Conservation (phyloP, 495 filamentous ascomycete genomes). For the Penicillium alfredii region DNA sequence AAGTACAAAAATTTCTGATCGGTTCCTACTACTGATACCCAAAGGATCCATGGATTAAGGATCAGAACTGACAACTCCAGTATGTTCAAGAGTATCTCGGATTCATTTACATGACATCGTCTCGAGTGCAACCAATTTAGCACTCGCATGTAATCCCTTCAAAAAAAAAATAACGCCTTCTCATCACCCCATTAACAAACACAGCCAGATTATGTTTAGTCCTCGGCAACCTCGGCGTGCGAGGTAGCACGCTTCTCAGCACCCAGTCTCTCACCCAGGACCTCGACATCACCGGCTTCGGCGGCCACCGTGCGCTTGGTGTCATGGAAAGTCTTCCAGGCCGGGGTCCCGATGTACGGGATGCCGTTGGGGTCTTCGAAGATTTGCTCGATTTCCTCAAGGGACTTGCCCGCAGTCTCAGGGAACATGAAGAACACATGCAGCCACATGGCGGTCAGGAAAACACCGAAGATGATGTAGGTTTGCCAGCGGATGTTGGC, state of each 20-base stretch:
- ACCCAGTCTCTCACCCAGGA: constrained; percentile 19
- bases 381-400: constrained; percentile 67
- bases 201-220: too few relatives aligned
- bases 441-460: constrained; percentile 59
- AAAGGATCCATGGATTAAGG: too few relatives aligned
- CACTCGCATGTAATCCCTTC: too few relatives aligned
- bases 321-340: constrained; percentile 56
- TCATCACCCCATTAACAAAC: too few relatives aligned
- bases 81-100: too few relatives aligned
- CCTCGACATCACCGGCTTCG: constrained; percentile 22
- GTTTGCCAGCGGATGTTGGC: constrained; percentile 64
- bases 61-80: too few relatives aligned
- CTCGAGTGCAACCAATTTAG: constrained; percentile 1
- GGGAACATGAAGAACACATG: constrained; percentile 79
- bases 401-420: constrained; percentile 73
- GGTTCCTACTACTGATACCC: too few relatives aligned
- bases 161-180: too few relatives aligned
- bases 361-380: constrained; percentile 59
- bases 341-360: constrained; percentile 58
- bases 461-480: constrained; percentile 72
- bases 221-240: constrained; percentile 13
- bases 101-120: constrained; percentile 7
- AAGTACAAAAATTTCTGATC: too few relatives aligned
- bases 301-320: constrained; percentile 22
- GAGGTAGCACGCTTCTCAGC: constrained; percentile 14